phyloP scores from a whole-genome alignment of 2,329 filamentous ascomycete species.

The Apiospora aurea region DNA sequence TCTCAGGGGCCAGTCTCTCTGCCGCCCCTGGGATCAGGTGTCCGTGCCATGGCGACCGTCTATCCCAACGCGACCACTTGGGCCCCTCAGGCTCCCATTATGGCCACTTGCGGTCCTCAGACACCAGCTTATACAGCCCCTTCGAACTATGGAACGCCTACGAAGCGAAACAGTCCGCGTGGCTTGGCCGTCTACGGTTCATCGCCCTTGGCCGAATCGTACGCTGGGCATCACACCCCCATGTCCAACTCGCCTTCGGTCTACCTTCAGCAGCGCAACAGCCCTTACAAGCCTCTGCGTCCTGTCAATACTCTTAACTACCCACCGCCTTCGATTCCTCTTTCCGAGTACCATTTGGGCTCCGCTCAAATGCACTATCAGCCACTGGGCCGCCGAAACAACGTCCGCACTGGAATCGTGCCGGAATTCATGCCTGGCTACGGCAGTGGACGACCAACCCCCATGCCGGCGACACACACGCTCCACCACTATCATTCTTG shows the following conservation, averaged over 20 bases:
- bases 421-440: conserved; percentile 60
- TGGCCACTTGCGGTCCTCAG: conserved; percentile 42
- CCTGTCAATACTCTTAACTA: conserved; percentile 91
- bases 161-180: conserved; percentile 60
- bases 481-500: conserved; percentile 26
- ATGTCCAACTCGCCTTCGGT: conserved; percentile 84
- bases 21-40: conserved; percentile 66
- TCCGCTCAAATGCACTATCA: conserved; percentile 85
- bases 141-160: conserved; percentile 56
- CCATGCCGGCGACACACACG: conserved; percentile 24
- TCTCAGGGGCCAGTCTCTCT: conserved; percentile 61
- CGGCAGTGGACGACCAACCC: conserved; percentile 32
- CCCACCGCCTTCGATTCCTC: conserved; percentile 80
- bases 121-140: conserved; percentile 41
- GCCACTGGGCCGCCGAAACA: conserved; percentile 72
- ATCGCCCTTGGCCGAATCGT: conserved; percentile 72
- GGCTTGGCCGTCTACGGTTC: conserved; percentile 65
- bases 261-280: conserved; percentile 86
- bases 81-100: conserved; percentile 44
- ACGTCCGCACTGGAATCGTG: conserved; percentile 74
- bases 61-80: conserved; percentile 63
- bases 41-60: conserved; percentile 78
- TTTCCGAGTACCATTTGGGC: conserved; percentile 75
- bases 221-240: conserved; percentile 65
- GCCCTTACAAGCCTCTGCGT: conserved; percentile 90